phyloP scores from a whole-genome alignment of 2,329 filamentous ascomycete genomes.

The Beauveria sp. region DNA sequence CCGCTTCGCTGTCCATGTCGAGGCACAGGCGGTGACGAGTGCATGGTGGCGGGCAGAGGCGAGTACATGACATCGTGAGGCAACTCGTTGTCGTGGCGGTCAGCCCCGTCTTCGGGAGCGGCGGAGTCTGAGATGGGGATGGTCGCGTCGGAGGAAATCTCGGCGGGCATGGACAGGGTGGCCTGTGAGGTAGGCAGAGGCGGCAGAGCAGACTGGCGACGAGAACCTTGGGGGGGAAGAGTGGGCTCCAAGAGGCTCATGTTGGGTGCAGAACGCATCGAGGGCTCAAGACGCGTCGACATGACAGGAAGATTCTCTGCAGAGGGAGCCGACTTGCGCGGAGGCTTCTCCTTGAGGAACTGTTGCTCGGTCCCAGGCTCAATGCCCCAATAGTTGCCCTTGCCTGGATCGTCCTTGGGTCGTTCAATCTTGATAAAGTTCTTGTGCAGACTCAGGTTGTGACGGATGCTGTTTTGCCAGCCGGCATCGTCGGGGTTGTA shows the following conservation, averaged over 20 bases:
- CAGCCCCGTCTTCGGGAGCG: conserved; percentile 42
- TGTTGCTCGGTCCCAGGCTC: conserved; percentile 80
- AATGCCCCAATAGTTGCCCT: conserved; percentile 96
- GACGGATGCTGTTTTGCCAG: conserved; percentile 98
- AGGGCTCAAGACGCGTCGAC: conserved; percentile 47
- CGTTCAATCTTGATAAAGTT: conserved; percentile 92
- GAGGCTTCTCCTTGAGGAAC: conserved; percentile 81
- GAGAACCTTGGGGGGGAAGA: conserved; percentile 39
- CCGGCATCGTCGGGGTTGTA: conserved; percentile 79
- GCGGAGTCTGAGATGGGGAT: conserved; percentile 63
- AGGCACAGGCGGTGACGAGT: conserved; percentile 83
- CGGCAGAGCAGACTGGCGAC: conserved; percentile 31
- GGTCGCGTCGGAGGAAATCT: conserved; percentile 71
- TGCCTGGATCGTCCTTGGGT: conserved; percentile 93
- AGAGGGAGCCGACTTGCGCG: conserved; percentile 48
- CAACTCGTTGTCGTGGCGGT: conserved; percentile 34
- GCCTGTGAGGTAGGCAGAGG: conserved; percentile 32
- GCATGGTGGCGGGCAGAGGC: conserved; percentile 63
- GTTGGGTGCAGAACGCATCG: conserved; percentile 30
- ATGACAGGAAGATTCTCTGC: conserved; percentile 53
- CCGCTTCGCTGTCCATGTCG: conserved; percentile 54
- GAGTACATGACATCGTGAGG: conserved; percentile 51
- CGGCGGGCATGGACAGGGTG: conserved; percentile 36
- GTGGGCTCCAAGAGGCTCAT: conserved; percentile 37
- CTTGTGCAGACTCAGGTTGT: conserved; percentile 96